A percentile compares a stretch with the other conserved stretches of the same genome.
phyloP scores from a whole-genome alignment of 257 asterid genomes.

The Lithospermum erythrorhizon region DNA sequence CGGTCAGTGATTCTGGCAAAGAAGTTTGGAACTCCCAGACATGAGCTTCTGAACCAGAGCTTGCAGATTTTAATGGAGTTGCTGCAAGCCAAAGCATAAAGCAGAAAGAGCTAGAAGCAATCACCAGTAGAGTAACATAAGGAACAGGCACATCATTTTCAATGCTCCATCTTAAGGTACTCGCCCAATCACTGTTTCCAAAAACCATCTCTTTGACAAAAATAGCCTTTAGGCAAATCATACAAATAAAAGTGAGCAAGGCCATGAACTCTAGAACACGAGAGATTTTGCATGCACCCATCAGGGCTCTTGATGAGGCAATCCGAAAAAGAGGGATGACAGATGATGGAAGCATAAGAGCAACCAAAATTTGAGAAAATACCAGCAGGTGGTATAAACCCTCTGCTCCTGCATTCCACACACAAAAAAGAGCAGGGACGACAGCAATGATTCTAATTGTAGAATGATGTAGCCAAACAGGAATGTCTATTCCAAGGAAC shows the following conservation, averaged over 20 bases:
- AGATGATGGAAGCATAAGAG: constrained; percentile 90
- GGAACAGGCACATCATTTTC: constrained; percentile 50
- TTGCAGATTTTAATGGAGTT: constrained; percentile 80
- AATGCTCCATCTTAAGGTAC: constrained; percentile 61
- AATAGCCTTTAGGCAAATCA: constrained; percentile 60
- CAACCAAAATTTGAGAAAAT: constrained; percentile 70
- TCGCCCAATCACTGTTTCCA: constrained; percentile 89
- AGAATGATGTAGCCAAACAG: constrained; percentile 91
- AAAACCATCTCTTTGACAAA: constrained; percentile 77
- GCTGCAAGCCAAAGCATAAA: constrained; percentile 79
- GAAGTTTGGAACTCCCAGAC: constrained; percentile 23
- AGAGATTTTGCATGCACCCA: constrained; percentile 63
- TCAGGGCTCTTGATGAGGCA: constrained; percentile 73
- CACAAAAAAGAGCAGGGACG: constrained; percentile 75
- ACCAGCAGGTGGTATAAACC: constrained; percentile 79
- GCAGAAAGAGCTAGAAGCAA: constrained; percentile 47
- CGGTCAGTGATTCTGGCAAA: constrained; percentile 20
- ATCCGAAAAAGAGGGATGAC: constrained; percentile 78
- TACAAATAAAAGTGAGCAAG: constrained; percentile 47
- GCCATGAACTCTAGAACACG: constrained; percentile 49
- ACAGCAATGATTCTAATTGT: constrained; percentile 72
- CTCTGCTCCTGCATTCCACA: constrained; percentile 81
- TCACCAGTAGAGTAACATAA: constrained; percentile 51
- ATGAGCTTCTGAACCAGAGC: constrained; percentile 37
- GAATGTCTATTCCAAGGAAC: constrained; percentile 66